Conservation (phyloP, 2,329 filamentous ascomycete species). For the Chaetomium strumarium region DNA sequence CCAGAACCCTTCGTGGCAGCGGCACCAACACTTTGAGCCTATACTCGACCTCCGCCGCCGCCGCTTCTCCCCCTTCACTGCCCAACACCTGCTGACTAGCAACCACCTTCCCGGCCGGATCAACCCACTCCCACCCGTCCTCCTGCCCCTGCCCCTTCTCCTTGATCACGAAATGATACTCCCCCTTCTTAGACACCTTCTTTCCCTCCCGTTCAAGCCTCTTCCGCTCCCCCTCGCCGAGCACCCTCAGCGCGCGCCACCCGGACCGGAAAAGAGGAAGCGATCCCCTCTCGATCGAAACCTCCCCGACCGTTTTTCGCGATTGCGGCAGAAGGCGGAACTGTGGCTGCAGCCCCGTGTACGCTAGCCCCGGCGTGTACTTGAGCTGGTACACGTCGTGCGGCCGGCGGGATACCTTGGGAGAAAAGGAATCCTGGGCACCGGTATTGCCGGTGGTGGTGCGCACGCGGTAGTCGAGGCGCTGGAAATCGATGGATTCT, state of each 20-base stretch:
- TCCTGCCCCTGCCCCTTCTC: neutral
- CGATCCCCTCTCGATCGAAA: slow-evolving; percentile 8
- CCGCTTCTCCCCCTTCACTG: neutral
- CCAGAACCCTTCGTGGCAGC: slow-evolving; percentile 9
- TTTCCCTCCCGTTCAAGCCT: neutral
- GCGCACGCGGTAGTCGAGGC: slow-evolving; percentile 15
- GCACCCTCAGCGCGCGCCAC: slow-evolving; percentile 5
- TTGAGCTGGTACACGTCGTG: slow-evolving; percentile 3
- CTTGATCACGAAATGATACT: slow-evolving; percentile 12
- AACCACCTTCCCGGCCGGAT: slow-evolving; percentile 4
- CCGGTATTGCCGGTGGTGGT: neutral
- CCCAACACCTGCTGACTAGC: slow-evolving; percentile 6
- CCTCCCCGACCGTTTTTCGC: slow-evolving; percentile 8
- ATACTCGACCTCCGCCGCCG: neutral
- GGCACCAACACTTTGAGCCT: slow-evolving; percentile 13
- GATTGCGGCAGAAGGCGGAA: slow-evolving; percentile 2
- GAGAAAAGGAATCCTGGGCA: too few relatives aligned
- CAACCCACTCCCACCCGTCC: slow-evolving; percentile 4
- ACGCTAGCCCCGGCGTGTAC: neutral
- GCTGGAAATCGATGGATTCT: slow-evolving; percentile 15
- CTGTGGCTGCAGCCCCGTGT: neutral
- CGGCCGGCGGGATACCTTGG: neutral
- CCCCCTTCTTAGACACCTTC: slow-evolving; percentile 3
- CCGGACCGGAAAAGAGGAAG: slow-evolving; percentile 8
- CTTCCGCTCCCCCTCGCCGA: neutral